Evolutionary conservation across 2,329 filamentous ascomycete genomes (phyloP).

Genomic region (Aspergillus sp.): DNA sequence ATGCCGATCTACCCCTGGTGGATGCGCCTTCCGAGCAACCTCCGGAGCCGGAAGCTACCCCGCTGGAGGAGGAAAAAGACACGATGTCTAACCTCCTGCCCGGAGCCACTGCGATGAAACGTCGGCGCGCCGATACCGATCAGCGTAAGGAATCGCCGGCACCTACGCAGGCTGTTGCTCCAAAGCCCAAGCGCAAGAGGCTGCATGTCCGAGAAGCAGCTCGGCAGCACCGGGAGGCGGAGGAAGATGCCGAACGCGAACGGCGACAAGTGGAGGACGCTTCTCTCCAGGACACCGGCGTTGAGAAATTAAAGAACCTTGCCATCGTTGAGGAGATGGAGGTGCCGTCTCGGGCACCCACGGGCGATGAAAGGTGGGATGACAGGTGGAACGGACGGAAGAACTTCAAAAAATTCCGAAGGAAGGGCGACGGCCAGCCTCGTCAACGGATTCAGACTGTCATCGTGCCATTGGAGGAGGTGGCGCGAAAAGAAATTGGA

Average conservation of each 20-base stretch:
- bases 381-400: slow-evolving; percentile 85
- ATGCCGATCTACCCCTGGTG: slow-evolving; percentile 2
- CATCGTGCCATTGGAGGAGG: slow-evolving; percentile 64
- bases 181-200: slow-evolving; percentile 46
- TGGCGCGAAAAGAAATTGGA: slow-evolving; percentile 60
- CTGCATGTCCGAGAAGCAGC: slow-evolving; percentile 61
- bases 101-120: slow-evolving; percentile 67
- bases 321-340: slow-evolving; percentile 71
- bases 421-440: slow-evolving; percentile 23
- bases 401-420: slow-evolving; percentile 83
- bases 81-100: slow-evolving; percentile 66
- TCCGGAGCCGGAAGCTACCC: slow-evolving; percentile 16
- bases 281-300: slow-evolving; percentile 56
- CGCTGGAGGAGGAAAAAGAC: slow-evolving; percentile 37
- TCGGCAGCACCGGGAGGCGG: slow-evolving; percentile 42
- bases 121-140: slow-evolving; percentile 57
- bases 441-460: slow-evolving; percentile 43
- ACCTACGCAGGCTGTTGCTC: slow-evolving; percentile 19
- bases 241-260: slow-evolving; percentile 46
- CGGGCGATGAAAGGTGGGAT: slow-evolving; percentile 63
- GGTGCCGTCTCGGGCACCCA: slow-evolving; percentile 38
- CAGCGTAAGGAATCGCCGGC: slow-evolving; percentile 34
- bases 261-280: slow-evolving; percentile 58
- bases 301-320: slow-evolving; percentile 62
- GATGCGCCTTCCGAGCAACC: slow-evolving; percentile 11